Evolutionary conservation across 1,284 basidiomycete species (phyloP), one percentile per base, ranked within the genome.

Genomic region (Apiotrichum brassicae): DNA sequence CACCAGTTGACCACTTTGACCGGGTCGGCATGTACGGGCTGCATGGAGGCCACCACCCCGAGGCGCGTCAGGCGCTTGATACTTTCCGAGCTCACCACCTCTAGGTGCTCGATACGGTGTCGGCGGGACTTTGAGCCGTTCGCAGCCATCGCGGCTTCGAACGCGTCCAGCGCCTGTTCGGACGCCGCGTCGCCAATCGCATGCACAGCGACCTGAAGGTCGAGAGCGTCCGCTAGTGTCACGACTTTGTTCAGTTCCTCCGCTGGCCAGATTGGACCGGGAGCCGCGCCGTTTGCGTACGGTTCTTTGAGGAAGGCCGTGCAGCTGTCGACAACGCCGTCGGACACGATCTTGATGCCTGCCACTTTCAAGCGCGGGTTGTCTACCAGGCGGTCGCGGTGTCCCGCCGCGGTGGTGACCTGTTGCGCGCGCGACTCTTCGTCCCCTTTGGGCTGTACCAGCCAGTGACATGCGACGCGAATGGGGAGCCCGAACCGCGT

Each of bases 11-110:
- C 46, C 26, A 58, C 44, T 25, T 58, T 51, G 32, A 63, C 45
- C 5, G 65, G 65, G 49, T 66, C 65, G 35, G 63, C 63, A 36
- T 66, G 65, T 2, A 61, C 58, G 24, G 65, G 65, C 52, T 66
- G 65, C 23, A 66, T 33, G n/a, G 60, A 63, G 8, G 65, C 63
- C 13, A 59, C 51, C 33, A 66, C 43, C 28, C 63, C 62, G 6
- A 63, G 50, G 13, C 38, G 35, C 7, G 63, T 49, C 22, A 66
- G 34, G 20, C 65, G 60, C 18, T 38, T 12, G 43, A 66, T 63
- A 18, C 46, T 45, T 19, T 62, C 61, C 9, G 38, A 12, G 7
- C 45, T 43, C 20, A 61, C 57, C 9, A 62, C 48, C 42, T 67
- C 65, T 24, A 67, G 56, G 48, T 67, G 65, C 53, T 67, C 65